phyloP scores from a whole-genome alignment of 2,329 filamentous ascomycete species.

The Coleophoma crateriformis region DNA sequence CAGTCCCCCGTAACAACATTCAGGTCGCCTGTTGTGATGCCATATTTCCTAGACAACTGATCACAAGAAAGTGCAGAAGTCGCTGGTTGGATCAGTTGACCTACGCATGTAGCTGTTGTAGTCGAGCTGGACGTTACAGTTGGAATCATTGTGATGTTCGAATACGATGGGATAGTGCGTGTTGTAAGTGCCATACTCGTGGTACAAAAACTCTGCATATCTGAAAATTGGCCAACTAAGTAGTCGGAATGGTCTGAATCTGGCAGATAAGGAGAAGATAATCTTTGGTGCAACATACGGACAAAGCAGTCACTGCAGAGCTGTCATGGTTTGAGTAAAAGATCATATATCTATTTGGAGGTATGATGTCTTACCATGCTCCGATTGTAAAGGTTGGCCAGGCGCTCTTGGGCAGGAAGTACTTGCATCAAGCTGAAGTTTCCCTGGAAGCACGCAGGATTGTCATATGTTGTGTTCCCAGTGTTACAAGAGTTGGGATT shows the following conservation, averaged over 20 bases:
- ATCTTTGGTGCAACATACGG: constrained; percentile 9
- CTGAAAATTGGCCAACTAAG: constrained; percentile 13
- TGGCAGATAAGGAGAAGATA: constrained; percentile 11
- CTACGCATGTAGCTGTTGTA: constrained; percentile 12
- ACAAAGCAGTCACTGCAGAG: constrained; percentile 18
- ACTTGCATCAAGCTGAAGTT: too few relatives aligned
- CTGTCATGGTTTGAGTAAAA: background rate
- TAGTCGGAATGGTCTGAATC: constrained; percentile 12
- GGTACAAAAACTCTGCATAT: constrained; percentile 11
- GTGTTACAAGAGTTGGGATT: too few relatives aligned
- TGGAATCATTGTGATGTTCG: background rate
- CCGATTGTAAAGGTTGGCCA: too few relatives aligned
- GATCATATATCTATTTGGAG: too few relatives aligned
- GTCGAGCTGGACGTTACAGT: constrained; percentile 1
- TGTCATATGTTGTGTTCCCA: too few relatives aligned
- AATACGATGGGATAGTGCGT: constrained; percentile 2
- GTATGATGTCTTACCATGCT: too few relatives aligned
- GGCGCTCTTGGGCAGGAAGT: too few relatives aligned
- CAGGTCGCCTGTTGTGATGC: constrained; percentile 11
- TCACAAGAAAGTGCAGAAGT: constrained; percentile 7
- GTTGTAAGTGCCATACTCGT: constrained; percentile 9
- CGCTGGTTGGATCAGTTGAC: constrained; percentile 6
- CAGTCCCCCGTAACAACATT: constrained; percentile 6
- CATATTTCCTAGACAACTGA: constrained; percentile 9
- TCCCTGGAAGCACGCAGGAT: too few relatives aligned